Percentiles rank a stretch among this genome's conserved stretches.
These are phyloP conservation scores for Gymnopus androsaceus DNA, from an alignment of 1,284 basidiomycete species.

Conservation along the genomic window DNA sequence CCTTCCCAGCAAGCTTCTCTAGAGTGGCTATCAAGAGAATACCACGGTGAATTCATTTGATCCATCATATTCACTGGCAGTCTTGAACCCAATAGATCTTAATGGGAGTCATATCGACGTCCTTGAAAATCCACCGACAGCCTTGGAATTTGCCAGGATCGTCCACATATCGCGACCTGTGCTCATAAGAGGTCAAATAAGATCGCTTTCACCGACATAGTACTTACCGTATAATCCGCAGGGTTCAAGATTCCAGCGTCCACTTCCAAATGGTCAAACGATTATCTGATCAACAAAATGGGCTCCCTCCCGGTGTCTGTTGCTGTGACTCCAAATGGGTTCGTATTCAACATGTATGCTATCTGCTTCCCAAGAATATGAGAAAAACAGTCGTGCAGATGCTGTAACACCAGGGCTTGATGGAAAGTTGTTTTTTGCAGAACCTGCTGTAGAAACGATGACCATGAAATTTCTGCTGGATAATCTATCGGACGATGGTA, in stretches of 20 bases:
- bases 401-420: constrained; percentile 63
- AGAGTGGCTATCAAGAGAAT: constrained; percentile 54
- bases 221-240: constrained; percentile 24
- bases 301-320: constrained; percentile 63
- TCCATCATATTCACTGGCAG: constrained; percentile 1
- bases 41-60: constrained; percentile 44
- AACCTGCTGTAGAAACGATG: constrained; percentile 73
- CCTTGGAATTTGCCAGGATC: constrained; percentile 74
- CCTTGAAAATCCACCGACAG: constrained; percentile 59
- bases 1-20: not conserved
- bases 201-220: constrained; percentile 8
- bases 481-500: constrained; percentile 34
- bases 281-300: constrained; percentile 61
- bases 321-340: constrained; percentile 87
- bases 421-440: constrained; percentile 71
- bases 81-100: constrained; percentile 50
- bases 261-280: constrained; percentile 55
- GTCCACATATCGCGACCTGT: constrained; percentile 78
- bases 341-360: constrained; percentile 22
- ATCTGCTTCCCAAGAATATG: not conserved
- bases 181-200: constrained; percentile 62
- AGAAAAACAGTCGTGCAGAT: constrained; percentile 66
- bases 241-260: constrained; percentile 39
- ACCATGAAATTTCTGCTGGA: constrained; percentile 59
- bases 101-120: constrained; percentile 63